Conservation (phyloP, 176 grass and related monocot genomes). For the Carex pumila region DNA sequence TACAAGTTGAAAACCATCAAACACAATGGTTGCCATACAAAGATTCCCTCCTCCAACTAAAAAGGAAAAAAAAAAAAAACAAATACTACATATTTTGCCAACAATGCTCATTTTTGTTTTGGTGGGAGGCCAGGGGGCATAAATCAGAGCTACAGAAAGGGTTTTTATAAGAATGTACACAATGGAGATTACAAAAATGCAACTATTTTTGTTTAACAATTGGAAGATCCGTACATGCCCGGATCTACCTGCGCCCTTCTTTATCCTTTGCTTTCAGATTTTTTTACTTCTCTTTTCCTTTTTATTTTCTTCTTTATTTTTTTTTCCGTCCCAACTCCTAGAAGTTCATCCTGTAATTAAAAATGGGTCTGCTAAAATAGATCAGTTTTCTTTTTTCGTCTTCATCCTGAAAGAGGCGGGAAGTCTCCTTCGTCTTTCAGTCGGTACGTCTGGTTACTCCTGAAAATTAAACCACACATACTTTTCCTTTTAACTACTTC, state of each 20-base stretch:
- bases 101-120: neutral
- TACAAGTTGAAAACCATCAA: neutral
- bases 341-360: neutral
- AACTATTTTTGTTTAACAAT: neutral
- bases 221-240: neutral
- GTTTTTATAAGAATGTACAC: constrained; percentile 16
- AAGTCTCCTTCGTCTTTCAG: constrained; percentile 86
- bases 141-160: neutral
- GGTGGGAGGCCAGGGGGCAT: neutral
- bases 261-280: neutral
- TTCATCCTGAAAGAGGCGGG: constrained; percentile 67
- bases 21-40: neutral
- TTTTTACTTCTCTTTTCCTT: neutral
- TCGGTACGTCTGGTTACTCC: constrained; percentile 47
- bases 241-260: constrained; percentile 2
- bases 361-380: constrained; percentile 8
- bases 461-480: constrained; percentile 18
- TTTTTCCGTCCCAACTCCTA: neutral
- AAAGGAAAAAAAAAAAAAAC: neutral
- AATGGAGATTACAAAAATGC: neutral
- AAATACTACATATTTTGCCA: neutral
- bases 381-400: neutral
- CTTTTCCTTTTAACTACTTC: neutral
- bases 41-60: neutral
- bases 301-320: neutral